These are phyloP conservation scores for Wallacemonas sp. DNA, from an alignment of 208 protist genomes.

Conservation along the genomic window DNA sequence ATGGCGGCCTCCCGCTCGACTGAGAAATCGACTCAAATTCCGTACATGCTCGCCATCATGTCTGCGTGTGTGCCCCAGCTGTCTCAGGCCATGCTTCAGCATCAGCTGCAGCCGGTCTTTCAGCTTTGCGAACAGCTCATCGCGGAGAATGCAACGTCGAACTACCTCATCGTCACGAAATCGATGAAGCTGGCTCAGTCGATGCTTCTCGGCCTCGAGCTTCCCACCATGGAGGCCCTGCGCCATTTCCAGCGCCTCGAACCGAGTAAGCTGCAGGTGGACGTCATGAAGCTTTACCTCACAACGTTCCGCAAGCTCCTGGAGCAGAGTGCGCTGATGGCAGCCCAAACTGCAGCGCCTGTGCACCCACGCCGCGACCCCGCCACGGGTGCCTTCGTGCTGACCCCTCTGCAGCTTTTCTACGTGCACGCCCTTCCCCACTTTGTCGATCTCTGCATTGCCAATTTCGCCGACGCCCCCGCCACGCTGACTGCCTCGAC, in stretches of 20 bases:
- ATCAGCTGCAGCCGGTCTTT: slow-evolving; percentile 48
- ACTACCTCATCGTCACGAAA: slow-evolving; percentile 68
- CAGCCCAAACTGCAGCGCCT: slow-evolving; percentile 17
- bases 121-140: slow-evolving; percentile 68
- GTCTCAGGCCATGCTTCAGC: slow-evolving; percentile 65
- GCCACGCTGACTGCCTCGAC: slow-evolving; percentile 42
- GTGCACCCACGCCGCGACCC: slow-evolving; percentile 22
- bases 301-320: slow-evolving; percentile 82
- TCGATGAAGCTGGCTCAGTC: slow-evolving; percentile 72
- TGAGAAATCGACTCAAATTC: slow-evolving; percentile 60
- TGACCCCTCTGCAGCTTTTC: slow-evolving; percentile 44
- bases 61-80: slow-evolving; percentile 71
- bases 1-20: slow-evolving; percentile 57
- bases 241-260: slow-evolving; percentile 50
- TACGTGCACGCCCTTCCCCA: slow-evolving; percentile 50
- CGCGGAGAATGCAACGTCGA: slow-evolving; percentile 59
- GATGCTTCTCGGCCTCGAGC: slow-evolving; percentile 56
- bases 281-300: slow-evolving; percentile 68
- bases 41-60: slow-evolving; percentile 81
- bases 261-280: slow-evolving; percentile 75
- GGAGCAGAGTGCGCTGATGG: slow-evolving; percentile 58
- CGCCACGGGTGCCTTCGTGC: slow-evolving; percentile 38
- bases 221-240: slow-evolving; percentile 48
- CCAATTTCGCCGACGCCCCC: slow-evolving; percentile 65
- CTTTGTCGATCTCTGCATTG: slow-evolving; percentile 65